These are phyloP conservation scores for Blastobotrys malaysiensis DNA, from an alignment of 1,139 yeast species.

Conservation along the genomic window DNA sequence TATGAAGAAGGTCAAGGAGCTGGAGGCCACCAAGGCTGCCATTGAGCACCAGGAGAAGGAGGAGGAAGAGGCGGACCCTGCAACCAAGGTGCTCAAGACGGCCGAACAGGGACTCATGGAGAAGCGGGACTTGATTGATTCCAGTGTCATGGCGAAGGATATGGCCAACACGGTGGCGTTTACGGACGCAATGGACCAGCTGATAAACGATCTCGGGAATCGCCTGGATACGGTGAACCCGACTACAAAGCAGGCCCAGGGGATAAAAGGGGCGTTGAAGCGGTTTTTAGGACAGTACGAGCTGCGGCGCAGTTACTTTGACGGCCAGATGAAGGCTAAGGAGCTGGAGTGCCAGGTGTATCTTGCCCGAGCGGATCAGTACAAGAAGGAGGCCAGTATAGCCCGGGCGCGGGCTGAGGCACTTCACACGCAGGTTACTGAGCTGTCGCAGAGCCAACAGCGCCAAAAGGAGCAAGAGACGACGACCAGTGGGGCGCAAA, in stretches of 20 bases:
- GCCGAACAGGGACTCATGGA: neutral
- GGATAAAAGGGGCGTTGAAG: slow-evolving; percentile 9
- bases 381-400: slow-evolving; percentile 3
- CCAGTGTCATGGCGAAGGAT: neutral
- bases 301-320: slow-evolving; percentile 16
- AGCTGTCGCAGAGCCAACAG: neutral
- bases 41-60: too few species aligned
- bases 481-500: neutral
- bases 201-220: neutral
- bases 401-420: slow-evolving; percentile 3
- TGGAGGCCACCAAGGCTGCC: slow-evolving; percentile 3
- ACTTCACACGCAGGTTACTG: neutral
- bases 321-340: slow-evolving; percentile 12
- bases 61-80: neutral
- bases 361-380: slow-evolving; percentile 12
- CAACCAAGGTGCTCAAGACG: neutral
- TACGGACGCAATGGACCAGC: neutral
- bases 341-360: slow-evolving; percentile 16
- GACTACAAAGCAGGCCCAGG: neutral
- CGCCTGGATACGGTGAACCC: neutral
- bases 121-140: neutral
- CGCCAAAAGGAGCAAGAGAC: too few species aligned
- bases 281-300: slow-evolving; percentile 16
- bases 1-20: slow-evolving; percentile 6
- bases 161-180: slow-evolving; percentile 1